Conservation (phyloP, 768 basidiomycete genomes). For the Suillus clintonianus region DNA sequence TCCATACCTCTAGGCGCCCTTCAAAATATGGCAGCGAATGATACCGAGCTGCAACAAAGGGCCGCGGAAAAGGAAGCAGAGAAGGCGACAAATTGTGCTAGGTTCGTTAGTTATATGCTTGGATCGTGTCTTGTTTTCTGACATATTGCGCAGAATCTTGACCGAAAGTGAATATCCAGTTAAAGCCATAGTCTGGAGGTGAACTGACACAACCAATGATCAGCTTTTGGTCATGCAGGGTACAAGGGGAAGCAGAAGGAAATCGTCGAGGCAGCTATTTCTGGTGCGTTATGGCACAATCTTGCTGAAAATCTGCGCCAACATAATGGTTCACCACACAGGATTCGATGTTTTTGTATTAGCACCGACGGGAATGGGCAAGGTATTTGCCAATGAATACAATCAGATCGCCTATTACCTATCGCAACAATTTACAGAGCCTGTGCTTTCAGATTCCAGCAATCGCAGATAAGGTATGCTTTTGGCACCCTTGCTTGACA, state of each 20-base stretch:
- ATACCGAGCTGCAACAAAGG: not conserved
- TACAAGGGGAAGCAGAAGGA: constrained; percentile 82
- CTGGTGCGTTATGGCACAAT: constrained; percentile 41
- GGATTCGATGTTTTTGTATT: constrained; percentile 77
- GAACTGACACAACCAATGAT: not conserved
- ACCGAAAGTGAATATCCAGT: constrained; percentile 20
- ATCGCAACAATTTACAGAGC: constrained; percentile 46
- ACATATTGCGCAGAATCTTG: constrained; percentile 17
- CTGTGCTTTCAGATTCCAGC: constrained; percentile 88
- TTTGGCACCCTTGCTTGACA: not conserved
- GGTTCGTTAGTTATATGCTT: not conserved
- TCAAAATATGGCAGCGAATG: not conserved
- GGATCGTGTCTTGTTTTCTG: not conserved
- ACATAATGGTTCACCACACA: constrained; percentile 23
- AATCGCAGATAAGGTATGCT: constrained; percentile 53
- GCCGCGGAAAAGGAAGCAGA: not conserved
- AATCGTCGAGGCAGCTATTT: constrained; percentile 69
- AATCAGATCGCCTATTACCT: not conserved
- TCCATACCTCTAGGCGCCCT: not conserved
- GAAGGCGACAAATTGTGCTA: not conserved
- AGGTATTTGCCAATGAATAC: constrained; percentile 43
- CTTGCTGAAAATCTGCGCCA: not conserved
- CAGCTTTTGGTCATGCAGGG: constrained; percentile 68
- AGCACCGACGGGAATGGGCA: constrained; percentile 89
- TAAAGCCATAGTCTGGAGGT: not conserved